Base-by-base conservation (phyloP, 1,284 basidiomycete genomes). In the Malassezia pachydermatis region DNA sequence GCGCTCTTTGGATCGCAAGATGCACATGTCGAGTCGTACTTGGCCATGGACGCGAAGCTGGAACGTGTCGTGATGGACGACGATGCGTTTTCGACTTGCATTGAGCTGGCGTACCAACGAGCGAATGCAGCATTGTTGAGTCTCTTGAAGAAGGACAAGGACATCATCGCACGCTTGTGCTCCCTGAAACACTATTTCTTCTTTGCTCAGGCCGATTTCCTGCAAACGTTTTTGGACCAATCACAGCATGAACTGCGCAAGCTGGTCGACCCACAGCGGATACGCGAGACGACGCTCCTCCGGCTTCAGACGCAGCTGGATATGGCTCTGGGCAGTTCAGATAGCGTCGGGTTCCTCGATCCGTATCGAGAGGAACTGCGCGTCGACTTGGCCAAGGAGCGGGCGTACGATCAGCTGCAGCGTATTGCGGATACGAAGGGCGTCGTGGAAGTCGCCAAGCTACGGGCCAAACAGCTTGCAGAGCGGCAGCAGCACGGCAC, bases 401-500 rank as follows among this genome's bases (percentile, higher is more conserved):
- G 61, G 9, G 65, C 63, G 4, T 71, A 71, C 40, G 65, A 67
- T 29, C 63, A 68, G 54, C 60, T 71, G 37, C 64, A 64, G 51
- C 59, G 68, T 20, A 68, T 71, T 34, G 67, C 65, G 13, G 67
- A 70, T 47, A 70, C 64, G 25, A 67, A 67, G 40, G 68, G 67
- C n/a, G 65, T 64, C 1, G 58, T 68, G 27, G 68, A 70, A 34
- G 58, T 62, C 3, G 65, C 68, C 29, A 63, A 62, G 51, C 73
- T 49, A 69, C 62, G n/a, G 0, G 57, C 57, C 24, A 45, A 30
- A 39, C 60, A 36, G 59, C 67, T 49, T 37, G 51, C 40, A 37
- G 53, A 49, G 38, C 33, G 20, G 67, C 70, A 41, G 75, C 76
- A 52, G 76, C 22, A 64, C 62, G 36, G 79, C 74, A 69, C 80